Evolutionary conservation across 352 stramenopile genomes (phyloP), one percentile per base, ranked within the genome.

Genomic region (Thalassiosira delicatula): DNA sequence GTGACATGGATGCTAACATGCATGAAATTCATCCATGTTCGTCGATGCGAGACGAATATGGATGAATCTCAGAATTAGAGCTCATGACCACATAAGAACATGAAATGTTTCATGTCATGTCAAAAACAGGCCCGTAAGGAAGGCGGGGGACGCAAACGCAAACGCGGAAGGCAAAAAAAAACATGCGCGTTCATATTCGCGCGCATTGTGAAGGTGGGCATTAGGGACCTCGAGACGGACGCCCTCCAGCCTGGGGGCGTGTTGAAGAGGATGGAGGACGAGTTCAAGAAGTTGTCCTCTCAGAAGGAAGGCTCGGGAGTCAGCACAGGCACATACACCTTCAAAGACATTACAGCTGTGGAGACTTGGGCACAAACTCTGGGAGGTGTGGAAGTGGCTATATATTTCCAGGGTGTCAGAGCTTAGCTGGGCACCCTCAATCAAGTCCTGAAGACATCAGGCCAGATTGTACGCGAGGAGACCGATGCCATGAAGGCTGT

Each of bases 331-430:
- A 17, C 33, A 7, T 70, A 70, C 33, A 57, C 61, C 7, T 70
- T 70, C 61, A 49, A 54, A n/a, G 61, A 70, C 61, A n/a, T 32
- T 19, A 5, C 61, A 32, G 3, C 61, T 9, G 30, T 21, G n/a
- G 61, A 35, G 5, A n/a, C n/a, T 25, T 70, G 61, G 61, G 35
- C 35, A 23, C 3, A 11, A 2, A 4, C 30, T 8, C 1, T 70
- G 29, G 61, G 30, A 7, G 27, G 21, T 25, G 5, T 29, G 17
- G 35, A 70, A 5, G 32, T 30, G 3, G 23, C 56, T 19, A n/a
- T 21, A 19, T 54, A 53, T 11, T 37, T n/a, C 23, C 12, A 32
- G 5, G 35, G 12, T 42, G 35, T 12, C 5, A 42, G 35, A 17
- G 12, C 49, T 27, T 11, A 19, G 60, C 40, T 49, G 3, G 29